Percentiles rank a stretch among this genome's conserved stretches.
Evolutionary conservation across 257 asterid species (phyloP).

Genomic region (Lycium ferocissimum): DNA sequence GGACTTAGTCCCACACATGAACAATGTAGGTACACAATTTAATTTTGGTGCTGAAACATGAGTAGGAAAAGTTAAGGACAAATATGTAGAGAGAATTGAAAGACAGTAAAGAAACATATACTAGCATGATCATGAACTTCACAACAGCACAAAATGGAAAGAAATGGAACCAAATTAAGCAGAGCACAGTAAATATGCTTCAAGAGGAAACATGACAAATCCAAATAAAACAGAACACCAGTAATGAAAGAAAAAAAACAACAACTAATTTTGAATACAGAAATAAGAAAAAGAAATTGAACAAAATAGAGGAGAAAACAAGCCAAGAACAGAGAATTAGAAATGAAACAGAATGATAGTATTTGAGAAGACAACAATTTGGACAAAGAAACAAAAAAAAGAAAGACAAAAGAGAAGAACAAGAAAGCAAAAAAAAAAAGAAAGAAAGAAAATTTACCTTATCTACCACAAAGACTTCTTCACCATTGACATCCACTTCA

Average conservation of each 20-base stretch:
- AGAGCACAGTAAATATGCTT: not conserved
- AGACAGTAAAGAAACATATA: not conserved
- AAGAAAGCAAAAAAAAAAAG: slow-evolving; percentile 4
- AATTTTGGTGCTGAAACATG: slow-evolving; percentile 11
- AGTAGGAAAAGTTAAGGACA: slow-evolving; percentile 29
- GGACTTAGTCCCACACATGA: slow-evolving; percentile 40
- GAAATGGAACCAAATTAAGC: not conserved
- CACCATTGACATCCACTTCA: slow-evolving; percentile 93
- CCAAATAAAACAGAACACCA: too few relatives aligned
- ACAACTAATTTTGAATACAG: not conserved
- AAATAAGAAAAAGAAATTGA: not conserved
- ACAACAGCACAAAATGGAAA: not conserved
- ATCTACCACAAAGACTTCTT: slow-evolving; percentile 71
- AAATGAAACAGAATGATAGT: slow-evolving; percentile 16
- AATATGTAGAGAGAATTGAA: slow-evolving; percentile 28
- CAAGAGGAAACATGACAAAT: too few relatives aligned
- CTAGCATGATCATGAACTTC: not conserved
- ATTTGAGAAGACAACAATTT: slow-evolving; percentile 20
- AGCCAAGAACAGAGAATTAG: slow-evolving; percentile 22
- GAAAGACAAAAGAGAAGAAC: slow-evolving; percentile 34
- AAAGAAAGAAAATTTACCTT: slow-evolving; percentile 53
- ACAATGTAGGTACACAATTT: slow-evolving; percentile 34
- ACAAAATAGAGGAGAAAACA: not conserved
- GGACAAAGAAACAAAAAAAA: slow-evolving; percentile 37
- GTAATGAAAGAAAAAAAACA: not conserved